phyloP scores from a whole-genome alignment of 23 red algal genomes.

The Rhodosorus marinus region DNA sequence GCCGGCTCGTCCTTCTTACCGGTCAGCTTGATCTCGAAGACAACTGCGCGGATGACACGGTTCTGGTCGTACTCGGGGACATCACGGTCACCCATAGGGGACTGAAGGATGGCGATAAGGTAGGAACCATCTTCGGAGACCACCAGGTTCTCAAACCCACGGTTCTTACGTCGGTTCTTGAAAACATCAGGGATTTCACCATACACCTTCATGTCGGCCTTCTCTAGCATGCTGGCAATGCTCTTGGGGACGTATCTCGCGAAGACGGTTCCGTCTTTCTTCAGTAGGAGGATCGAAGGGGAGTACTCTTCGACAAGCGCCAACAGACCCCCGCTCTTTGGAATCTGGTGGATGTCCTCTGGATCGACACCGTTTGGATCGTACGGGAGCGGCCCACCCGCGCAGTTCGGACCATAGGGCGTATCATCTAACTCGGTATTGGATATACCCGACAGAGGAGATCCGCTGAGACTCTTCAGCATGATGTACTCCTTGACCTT shows the following conservation, averaged over 20 bases:
- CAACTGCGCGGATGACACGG: conserved; percentile 17
- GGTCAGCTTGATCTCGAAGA: conserved; percentile 1
- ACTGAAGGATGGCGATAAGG: conserved; percentile 28
- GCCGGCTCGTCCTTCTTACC: neutral
- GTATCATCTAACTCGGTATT: conserved; percentile 22
- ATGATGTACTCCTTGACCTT: conserved; percentile 6
- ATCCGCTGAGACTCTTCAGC: neutral
- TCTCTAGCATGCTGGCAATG: neutral
- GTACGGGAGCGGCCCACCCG: neutral
- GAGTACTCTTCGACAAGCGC: conserved; percentile 53
- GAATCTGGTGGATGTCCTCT: conserved; percentile 29
- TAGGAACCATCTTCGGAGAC: conserved; percentile 9
- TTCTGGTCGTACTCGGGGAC: conserved; percentile 8
- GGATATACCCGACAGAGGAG: conserved; percentile 15
- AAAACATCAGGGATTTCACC: conserved; percentile 23
- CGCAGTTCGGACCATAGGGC: conserved; percentile 32
- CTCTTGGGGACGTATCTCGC: conserved; percentile 23
- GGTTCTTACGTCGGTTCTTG: conserved; percentile 18
- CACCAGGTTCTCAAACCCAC: conserved; percentile 40
- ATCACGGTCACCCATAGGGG: conserved; percentile 11
- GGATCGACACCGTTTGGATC: conserved; percentile 28
- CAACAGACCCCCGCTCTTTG: conserved; percentile 2
- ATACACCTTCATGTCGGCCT: conserved; percentile 8
- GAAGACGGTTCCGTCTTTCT: conserved; percentile 12
- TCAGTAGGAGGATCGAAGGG: conserved; percentile 28